Base-by-base conservation (phyloP, 139 green algal species). In the Spirogloea muscicola region DNA sequence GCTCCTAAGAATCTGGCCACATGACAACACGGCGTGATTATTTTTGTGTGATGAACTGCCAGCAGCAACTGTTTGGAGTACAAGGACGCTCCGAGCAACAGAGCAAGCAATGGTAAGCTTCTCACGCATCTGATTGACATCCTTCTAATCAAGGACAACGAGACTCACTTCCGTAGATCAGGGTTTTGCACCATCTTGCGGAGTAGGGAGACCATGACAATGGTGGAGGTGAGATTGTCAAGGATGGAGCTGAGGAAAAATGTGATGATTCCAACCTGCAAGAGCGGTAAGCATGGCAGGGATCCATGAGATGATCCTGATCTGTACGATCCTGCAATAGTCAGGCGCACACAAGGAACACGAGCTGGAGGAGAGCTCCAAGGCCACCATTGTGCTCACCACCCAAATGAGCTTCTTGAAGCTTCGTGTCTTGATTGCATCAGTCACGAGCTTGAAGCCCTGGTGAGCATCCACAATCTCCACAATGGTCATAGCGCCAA, bases 401-500 rank as follows among this genome's bases (percentile, higher is more conserved):
- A 82, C 16, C 70, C 70, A 84, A 16, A 84, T 48, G n/a, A 84
- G 68, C 41, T 44, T 57, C 27, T 61, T 67, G 60, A 82, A 72
- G 49, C 29, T 77, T 25, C 57, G n/a, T 38, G 84, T 83, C 1
- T 74, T 77, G 48, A 91, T 80, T 33, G 58, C 36, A 55, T 88
- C 68, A 3, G 86, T 90, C 62, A 90, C 80, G 18, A 90, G 41
- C 58, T 89, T 85, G 65, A 91, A 89, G 21, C 86, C 86, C 43
- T 87, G 84, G 64, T 89, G 84, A 1, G 72, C 72, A 67, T 87
- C 81, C 2, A 86, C 81, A 34, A 87, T 87, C 82, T 92, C 88
- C 6, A 92, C 88, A 25, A 92, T 87, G 9, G 88, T 90, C 88
- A 92, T 92, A 40, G 88, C 88, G 1, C 88, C 88, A 68, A 91